Conservation (phyloP, 164 flowering plant species). For the Saururus chinensis region DNA sequence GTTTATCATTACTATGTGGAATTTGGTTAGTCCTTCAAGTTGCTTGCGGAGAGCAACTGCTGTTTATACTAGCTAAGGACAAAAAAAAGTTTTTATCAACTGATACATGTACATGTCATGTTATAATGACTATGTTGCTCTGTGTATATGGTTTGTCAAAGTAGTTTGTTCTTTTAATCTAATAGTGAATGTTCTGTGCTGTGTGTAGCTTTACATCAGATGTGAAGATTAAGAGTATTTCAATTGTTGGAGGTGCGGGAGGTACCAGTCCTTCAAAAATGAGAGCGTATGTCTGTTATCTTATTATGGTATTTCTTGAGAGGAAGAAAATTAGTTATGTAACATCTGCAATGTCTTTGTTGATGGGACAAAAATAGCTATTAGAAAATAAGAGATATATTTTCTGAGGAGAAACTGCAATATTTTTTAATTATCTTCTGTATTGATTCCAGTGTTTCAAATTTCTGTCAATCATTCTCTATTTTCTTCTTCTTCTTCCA, state of each 20-base stretch:
- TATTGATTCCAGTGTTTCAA: not conserved
- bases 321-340: not conserved
- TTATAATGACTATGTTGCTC: not conserved
- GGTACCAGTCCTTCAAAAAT: slow-evolving; percentile 93
- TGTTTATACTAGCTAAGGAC: no score
- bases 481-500: no score
- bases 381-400: no score
- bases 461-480: not conserved
- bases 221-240: slow-evolving; percentile 91
- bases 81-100: no score
- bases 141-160: not conserved
- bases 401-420: not conserved
- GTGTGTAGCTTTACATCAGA: slow-evolving; percentile 75
- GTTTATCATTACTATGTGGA: no score
- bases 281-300: slow-evolving; percentile 67
- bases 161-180: not conserved
- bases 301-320: not conserved
- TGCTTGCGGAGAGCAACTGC: no score
- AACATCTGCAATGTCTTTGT: no score
- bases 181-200: not conserved
- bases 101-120: not conserved
- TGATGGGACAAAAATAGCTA: no score
- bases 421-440: not conserved
- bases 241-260: slow-evolving; percentile 88
- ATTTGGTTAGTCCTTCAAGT: no score